These are phyloP conservation scores for Basipetospora sp. DNA, from an alignment of 2,329 filamentous ascomycete genomes.

Conservation along the genomic window DNA sequence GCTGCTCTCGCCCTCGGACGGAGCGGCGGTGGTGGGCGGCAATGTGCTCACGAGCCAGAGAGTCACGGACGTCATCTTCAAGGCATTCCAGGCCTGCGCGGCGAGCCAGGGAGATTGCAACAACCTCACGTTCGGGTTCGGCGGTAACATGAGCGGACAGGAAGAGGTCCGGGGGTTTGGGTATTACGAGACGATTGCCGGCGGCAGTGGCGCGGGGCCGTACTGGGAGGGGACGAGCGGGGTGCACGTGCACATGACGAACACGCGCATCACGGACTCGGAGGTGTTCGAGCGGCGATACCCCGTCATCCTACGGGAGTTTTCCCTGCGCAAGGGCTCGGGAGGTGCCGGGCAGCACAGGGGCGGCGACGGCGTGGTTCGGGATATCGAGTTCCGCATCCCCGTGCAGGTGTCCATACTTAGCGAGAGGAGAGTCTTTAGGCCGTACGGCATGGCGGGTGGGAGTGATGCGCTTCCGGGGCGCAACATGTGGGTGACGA, in stretches of 20 bases:
- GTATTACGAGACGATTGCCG: conserved; percentile 47
- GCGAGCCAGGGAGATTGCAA: conserved; percentile 71
- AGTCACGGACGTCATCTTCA: conserved; percentile 34
- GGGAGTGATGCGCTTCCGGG: conserved; percentile 67
- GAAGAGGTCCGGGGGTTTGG: conserved; percentile 27
- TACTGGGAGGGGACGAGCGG: conserved; percentile 28
- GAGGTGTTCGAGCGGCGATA: conserved; percentile 39
- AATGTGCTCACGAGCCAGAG: conserved; percentile 46
- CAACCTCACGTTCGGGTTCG: conserved; percentile 72
- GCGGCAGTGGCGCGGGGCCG: conserved; percentile 56
- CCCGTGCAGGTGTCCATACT: conserved; percentile 65
- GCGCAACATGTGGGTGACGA: conserved; percentile 74
- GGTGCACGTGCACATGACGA: conserved; percentile 49
- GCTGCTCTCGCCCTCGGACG: conserved; percentile 61
- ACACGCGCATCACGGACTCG: conserved; percentile 55
- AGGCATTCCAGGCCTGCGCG: conserved; percentile 65
- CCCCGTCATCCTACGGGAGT: conserved; percentile 58
- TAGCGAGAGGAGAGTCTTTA: conserved; percentile 62
- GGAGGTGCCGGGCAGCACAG: conserved; percentile 50
- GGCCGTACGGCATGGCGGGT: conserved; percentile 57
- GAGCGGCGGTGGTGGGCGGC: conserved; percentile 67
- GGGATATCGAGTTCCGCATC: conserved; percentile 68
- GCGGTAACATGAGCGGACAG: conserved; percentile 24
- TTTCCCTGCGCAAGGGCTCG: conserved; percentile 47
- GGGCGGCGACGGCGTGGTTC: conserved; percentile 59